These are phyloP conservation scores for Tulasnella sp. DNA, from an alignment of 768 basidiomycete species.

Conservation along the genomic window DNA sequence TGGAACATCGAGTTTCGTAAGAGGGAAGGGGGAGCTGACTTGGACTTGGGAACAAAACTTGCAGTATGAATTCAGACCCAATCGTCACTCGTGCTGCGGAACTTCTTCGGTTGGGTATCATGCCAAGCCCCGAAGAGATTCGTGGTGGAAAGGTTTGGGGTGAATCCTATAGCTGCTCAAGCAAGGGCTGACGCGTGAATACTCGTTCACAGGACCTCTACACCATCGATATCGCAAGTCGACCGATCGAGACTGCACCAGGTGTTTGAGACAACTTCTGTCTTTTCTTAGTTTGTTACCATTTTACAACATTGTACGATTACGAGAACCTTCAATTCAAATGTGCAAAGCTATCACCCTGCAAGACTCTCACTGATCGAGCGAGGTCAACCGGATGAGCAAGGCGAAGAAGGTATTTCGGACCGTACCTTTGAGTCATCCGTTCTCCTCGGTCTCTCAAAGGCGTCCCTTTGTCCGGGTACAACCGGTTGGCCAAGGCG, in stretches of 20 bases:
- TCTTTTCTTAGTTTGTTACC: too few relatives aligned
- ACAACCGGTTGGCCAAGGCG: not conserved
- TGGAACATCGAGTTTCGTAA: not conserved
- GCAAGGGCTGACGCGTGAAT: not conserved
- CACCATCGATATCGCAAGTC: not conserved
- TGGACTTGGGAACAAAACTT: not conserved
- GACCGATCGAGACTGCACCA: not conserved
- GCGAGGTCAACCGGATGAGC: not conserved
- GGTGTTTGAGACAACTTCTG: not conserved
- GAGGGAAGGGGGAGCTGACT: not conserved
- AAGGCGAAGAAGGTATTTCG: not conserved
- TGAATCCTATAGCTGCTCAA: not conserved
- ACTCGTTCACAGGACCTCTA: not conserved
- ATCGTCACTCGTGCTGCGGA: constrained; percentile 75
- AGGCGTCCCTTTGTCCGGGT: not conserved
- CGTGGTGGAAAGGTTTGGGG: constrained; percentile 63
- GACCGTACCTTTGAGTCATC: not conserved
- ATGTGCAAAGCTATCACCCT: not conserved
- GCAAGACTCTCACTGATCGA: not conserved
- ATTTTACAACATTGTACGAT: not conserved
- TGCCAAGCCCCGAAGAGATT: constrained; percentile 74
- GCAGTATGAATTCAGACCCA: constrained; percentile 77
- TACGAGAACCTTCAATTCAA: not conserved
- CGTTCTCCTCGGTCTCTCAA: not conserved
- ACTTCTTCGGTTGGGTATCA: constrained; percentile 68